phyloP scores from a whole-genome alignment of 495 filamentous ascomycete species.

The Penicillium bialowiezense region DNA sequence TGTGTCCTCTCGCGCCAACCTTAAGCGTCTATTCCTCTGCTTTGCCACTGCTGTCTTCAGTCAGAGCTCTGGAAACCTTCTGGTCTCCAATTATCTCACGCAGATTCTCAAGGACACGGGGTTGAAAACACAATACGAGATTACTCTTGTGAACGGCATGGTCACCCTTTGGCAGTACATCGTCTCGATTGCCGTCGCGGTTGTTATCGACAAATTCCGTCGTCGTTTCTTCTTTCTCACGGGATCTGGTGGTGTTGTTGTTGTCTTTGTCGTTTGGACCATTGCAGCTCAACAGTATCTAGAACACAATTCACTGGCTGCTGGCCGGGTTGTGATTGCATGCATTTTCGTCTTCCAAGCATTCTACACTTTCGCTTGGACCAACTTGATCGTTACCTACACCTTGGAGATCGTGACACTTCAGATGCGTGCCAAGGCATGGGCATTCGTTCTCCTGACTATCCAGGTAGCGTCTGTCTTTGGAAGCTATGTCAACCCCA shows the following conservation, averaged over 20 bases:
- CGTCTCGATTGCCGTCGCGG: conserved; percentile 51
- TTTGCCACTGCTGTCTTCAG: conserved; percentile 60
- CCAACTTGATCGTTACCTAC: conserved; percentile 60
- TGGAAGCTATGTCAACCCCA: conserved; percentile 54
- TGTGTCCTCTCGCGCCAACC: conserved; percentile 63
- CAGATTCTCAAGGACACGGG: conserved; percentile 56
- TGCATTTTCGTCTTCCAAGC: conserved; percentile 57
- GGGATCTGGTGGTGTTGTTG: conserved; percentile 55
- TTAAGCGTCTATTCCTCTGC: conserved; percentile 58
- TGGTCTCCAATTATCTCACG: conserved; percentile 60
- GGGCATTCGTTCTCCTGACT: conserved; percentile 60
- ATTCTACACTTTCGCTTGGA: conserved; percentile 59
- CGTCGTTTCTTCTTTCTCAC: conserved; percentile 55
- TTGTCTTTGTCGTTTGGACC: conserved; percentile 55
- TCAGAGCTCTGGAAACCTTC: conserved; percentile 64
- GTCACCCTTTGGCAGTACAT: conserved; percentile 38
- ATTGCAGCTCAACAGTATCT: conserved; percentile 53
- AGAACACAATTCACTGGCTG: conserved; percentile 38
- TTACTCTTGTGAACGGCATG: conserved; percentile 33
- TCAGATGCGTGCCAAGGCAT: conserved; percentile 62
- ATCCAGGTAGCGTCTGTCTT: conserved; percentile 57
- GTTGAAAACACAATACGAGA: conserved; percentile 42
- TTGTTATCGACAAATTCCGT: conserved; percentile 54
- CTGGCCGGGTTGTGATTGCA: conserved; percentile 53
- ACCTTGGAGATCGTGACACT: conserved; percentile 62